These are phyloP conservation scores for Calonectria montana DNA, from an alignment of 2,329 filamentous ascomycete genomes.

Conservation along the genomic window DNA sequence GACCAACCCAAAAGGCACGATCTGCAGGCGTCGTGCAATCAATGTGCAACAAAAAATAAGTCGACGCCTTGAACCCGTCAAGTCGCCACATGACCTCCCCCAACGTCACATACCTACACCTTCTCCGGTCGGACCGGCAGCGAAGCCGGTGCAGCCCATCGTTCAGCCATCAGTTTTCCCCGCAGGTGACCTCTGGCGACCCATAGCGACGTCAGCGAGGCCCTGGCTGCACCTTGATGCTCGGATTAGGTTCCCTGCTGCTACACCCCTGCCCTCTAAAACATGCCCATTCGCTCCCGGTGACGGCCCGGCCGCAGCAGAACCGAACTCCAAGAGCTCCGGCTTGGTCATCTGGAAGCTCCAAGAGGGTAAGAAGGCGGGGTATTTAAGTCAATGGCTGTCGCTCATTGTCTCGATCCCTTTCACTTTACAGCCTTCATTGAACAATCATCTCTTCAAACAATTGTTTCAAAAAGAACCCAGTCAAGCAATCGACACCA, in stretches of 20 bases:
- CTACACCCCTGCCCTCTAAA: neutral
- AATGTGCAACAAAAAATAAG: neutral
- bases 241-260: neutral
- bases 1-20: slow-evolving; percentile 2
- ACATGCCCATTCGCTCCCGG: slow-evolving; percentile 11
- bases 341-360: slow-evolving; percentile 14
- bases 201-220: slow-evolving; percentile 22
- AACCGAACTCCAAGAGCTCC: slow-evolving; percentile 12
- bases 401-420: neutral
- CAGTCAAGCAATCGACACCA: neutral
- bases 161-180: slow-evolving; percentile 12
- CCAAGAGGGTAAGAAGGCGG: neutral
- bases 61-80: neutral
- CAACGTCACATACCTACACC: slow-evolving; percentile 23
- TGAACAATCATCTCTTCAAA: neutral
- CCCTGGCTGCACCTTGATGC: slow-evolving; percentile 7
- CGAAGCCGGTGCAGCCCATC: slow-evolving; percentile 12
- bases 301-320: slow-evolving; percentile 16
- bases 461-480: neutral
- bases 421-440: slow-evolving; percentile 1
- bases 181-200: slow-evolving; percentile 20
- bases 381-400: slow-evolving; percentile 9
- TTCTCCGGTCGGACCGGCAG: slow-evolving; percentile 21
- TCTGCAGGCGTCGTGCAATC: neutral
- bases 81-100: slow-evolving; percentile 4